Evolutionary conservation across 2,329 filamentous ascomycete genomes (phyloP).

Genomic region (Diplodia sapinea): DNA sequence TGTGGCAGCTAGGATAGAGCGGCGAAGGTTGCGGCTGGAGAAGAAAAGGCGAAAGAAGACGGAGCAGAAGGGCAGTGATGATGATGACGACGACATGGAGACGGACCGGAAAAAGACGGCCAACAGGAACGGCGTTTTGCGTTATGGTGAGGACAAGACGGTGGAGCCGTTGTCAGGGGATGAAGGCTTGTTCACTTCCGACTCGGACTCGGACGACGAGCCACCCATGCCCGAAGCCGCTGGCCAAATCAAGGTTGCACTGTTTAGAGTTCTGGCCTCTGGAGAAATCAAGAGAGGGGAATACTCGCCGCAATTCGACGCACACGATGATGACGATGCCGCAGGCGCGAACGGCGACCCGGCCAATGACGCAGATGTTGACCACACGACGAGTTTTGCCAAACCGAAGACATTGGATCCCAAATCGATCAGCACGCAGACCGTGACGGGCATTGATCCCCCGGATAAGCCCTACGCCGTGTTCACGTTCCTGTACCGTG

Average conservation of each 20-base stretch:
- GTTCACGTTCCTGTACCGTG: conserved; percentile 97
- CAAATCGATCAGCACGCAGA: conserved; percentile 97
- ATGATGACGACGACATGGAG: conserved; percentile 47
- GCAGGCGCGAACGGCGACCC: conserved; percentile 57
- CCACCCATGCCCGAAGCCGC: conserved; percentile 88
- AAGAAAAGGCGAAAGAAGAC: conserved; percentile 82
- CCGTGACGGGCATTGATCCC: conserved; percentile 96
- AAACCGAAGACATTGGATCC: conserved; percentile 96
- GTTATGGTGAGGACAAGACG: conserved; percentile 78
- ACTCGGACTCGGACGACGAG: conserved; percentile 77
- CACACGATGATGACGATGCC: conserved; percentile 88
- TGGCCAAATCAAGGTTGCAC: conserved; percentile 96
- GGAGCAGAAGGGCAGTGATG: conserved; percentile 58
- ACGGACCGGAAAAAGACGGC: conserved; percentile 48
- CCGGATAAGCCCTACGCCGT: conserved; percentile 95
- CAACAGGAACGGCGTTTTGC: conserved; percentile 65
- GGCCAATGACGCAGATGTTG: conserved; percentile 77
- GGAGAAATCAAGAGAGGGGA: conserved; percentile 98
- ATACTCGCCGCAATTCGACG: conserved; percentile 96
- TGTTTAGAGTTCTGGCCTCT: conserved; percentile 93
- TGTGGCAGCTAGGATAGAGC: conserved; percentile 77
- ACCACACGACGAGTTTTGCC: conserved; percentile 97
- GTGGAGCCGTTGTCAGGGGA: conserved; percentile 76
- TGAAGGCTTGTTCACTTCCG: conserved; percentile 66
- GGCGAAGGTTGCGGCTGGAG: conserved; percentile 72